Percentiles rank a stretch among this genome's conserved stretches.
Conservation (phyloP, 371 early-diverging fungal genomes). For the Coemansia sp. region DNA sequence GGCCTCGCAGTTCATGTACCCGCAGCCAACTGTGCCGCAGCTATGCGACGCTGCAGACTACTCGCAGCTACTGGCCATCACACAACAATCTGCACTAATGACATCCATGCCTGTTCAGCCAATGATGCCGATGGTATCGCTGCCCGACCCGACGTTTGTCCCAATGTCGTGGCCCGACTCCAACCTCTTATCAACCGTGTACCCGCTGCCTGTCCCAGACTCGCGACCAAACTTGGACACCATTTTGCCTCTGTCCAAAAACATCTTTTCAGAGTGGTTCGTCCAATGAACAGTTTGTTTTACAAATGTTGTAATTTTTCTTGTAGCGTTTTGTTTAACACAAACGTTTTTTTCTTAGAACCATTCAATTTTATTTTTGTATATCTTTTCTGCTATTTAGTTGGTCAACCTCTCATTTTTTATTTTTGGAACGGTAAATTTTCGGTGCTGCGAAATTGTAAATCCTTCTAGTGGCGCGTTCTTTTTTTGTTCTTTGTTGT, state of each 20-base stretch:
- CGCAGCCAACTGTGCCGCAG: conserved; percentile 1
- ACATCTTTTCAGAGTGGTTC: conserved; percentile 35
- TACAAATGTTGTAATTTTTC: background rate
- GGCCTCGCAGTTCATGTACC: conserved; percentile 19
- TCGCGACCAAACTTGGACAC: conserved; percentile 8
- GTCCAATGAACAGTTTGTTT: conserved; percentile 1
- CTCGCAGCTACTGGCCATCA: conserved; percentile 16
- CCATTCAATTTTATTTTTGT: background rate
- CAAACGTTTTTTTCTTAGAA: background rate
- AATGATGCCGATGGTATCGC: conserved; percentile 2
- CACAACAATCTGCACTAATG: conserved; percentile 16
- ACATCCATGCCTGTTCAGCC: conserved; percentile 3
- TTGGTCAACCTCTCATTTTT: background rate
- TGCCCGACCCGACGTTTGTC: background rate
- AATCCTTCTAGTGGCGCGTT: background rate
- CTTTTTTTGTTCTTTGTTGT: background rate
- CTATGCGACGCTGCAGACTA: conserved; percentile 17
- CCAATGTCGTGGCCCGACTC: background rate
- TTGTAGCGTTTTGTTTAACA: background rate
- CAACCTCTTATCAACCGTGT: background rate
- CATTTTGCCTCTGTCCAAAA: conserved; percentile 26
- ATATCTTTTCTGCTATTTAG: background rate
- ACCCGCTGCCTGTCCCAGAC: background rate
- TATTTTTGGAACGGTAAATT: background rate
- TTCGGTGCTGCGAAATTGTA: background rate